Evolutionary conservation across 2,329 filamentous ascomycete species (phyloP).

Genomic region (Colletotrichum sidae): DNA sequence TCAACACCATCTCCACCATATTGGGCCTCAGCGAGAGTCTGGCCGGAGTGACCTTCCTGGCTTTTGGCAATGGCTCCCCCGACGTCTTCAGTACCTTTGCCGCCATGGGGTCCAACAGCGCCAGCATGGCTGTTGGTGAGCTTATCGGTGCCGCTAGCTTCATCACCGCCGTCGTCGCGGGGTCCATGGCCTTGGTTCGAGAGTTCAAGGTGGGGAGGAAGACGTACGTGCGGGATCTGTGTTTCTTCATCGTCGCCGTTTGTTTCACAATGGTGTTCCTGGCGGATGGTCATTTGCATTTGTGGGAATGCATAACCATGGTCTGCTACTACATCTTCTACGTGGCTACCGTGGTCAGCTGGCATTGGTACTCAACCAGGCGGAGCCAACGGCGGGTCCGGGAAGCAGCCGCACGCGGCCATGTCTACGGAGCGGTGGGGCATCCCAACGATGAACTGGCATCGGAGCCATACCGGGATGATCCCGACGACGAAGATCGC

Average conservation of each 20-base stretch:
- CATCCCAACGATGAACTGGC: constrained; percentile 64
- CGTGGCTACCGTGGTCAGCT: constrained; percentile 85
- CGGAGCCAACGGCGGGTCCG: constrained; percentile 70
- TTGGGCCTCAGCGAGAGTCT: constrained; percentile 95
- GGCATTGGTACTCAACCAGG: constrained; percentile 87
- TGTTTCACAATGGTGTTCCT: constrained; percentile 89
- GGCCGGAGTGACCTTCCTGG: constrained; percentile 94
- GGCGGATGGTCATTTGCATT: constrained; percentile 82
- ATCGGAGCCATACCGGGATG: constrained; percentile 72
- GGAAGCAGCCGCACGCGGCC: constrained; percentile 78
- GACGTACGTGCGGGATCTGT: constrained; percentile 91
- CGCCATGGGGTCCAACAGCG: constrained; percentile 96
- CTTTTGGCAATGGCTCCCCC: constrained; percentile 96
- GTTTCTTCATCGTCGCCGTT: constrained; percentile 90
- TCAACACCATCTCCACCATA: constrained; percentile 90
- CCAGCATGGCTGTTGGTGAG: constrained; percentile 96
- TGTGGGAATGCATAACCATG: constrained; percentile 94
- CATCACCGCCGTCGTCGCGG: constrained; percentile 95
- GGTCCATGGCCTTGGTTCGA: constrained; percentile 95
- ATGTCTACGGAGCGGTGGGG: constrained; percentile 72
- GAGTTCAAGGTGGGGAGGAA: constrained; percentile 92
- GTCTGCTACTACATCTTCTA: constrained; percentile 93
- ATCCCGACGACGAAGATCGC: constrained; percentile 58
- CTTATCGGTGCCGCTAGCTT: constrained; percentile 95
- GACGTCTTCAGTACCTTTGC: constrained; percentile 99